Conservation (phyloP, 306 rosid species). For the Alnus glutinosa region DNA sequence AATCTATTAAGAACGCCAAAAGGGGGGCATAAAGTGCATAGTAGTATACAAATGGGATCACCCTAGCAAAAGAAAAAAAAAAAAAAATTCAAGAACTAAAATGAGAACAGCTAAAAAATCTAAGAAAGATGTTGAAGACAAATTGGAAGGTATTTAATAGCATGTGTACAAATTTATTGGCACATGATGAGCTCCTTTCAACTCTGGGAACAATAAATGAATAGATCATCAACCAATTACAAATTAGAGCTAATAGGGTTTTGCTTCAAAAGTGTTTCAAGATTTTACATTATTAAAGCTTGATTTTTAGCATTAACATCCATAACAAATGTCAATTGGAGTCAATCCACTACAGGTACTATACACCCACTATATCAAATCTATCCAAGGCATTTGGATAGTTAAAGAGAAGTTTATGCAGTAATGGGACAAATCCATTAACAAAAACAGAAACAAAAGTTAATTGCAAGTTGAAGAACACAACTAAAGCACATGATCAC, state of each 20-base stretch:
- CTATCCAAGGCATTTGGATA: not conserved
- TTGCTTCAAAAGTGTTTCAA: not conserved
- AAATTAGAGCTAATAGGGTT: not conserved
- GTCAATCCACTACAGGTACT: not conserved
- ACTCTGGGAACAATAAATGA: not conserved
- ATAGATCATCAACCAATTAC: not conserved
- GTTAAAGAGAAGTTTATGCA: not conserved
- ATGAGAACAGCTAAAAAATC: too few relatives aligned
- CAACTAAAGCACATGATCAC: constrained; percentile 17
- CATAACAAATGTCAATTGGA: not conserved
- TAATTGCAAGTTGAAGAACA: constrained; percentile 10
- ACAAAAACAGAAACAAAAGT: not conserved
- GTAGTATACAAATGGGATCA: too few relatives aligned
- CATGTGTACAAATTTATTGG: too few relatives aligned
- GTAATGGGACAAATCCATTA: not conserved
- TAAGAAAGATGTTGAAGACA: too few relatives aligned
- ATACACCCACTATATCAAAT: too few relatives aligned
- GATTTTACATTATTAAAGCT: not conserved
- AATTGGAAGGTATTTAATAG: too few relatives aligned
- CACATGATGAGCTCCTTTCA: not conserved
- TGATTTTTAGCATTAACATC: not conserved
- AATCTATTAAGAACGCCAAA: too few relatives aligned
- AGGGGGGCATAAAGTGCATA: too few relatives aligned
- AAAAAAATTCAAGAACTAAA: too few relatives aligned
- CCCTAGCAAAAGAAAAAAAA: too few relatives aligned